Evolutionary conservation across 176 grass and related monocot species (phyloP).

Genomic region (Rhipidocladum racemiflorum): DNA sequence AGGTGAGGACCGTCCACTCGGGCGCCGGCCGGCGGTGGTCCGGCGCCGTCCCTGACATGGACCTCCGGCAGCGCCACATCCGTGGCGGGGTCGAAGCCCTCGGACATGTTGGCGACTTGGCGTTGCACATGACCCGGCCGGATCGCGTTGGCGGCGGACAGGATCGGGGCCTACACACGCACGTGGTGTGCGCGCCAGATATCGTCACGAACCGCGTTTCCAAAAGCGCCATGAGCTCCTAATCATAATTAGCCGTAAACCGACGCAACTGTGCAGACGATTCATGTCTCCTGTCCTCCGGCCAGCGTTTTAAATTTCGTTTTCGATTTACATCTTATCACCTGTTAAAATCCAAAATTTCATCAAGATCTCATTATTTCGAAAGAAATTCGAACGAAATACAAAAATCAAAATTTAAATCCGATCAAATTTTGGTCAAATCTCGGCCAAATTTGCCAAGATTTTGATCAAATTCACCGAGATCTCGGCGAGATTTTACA

Average conservation of each 20-base stretch:
- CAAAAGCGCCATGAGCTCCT: neutral
- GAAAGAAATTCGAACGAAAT: too few species aligned
- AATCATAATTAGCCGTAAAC: neutral
- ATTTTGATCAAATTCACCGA: too few species aligned
- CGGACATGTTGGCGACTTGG: constrained; percentile 32
- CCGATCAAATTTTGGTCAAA: too few species aligned
- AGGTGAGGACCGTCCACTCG: constrained; percentile 15
- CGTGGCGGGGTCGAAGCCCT: constrained; percentile 36
- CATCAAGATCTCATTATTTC: too few species aligned
- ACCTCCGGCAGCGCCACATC: constrained; percentile 43
- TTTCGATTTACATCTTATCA: too few species aligned
- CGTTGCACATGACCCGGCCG: constrained; percentile 38
- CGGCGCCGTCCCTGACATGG: neutral
- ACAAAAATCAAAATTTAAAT: too few species aligned
- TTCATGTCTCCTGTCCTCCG: neutral
- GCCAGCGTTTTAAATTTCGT: too few species aligned
- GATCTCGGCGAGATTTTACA: too few species aligned
- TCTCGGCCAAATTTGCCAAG: too few species aligned
- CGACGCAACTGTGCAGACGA: neutral
- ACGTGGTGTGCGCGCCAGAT: neutral
- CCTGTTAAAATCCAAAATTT: too few species aligned
- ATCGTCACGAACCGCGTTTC: neutral
- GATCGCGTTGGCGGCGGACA: constrained; percentile 35
- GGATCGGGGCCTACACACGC: constrained; percentile 30
- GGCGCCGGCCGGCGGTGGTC: neutral